Conservation (phyloP, 1,139 yeast species). For the Candida labiduridarum region DNA sequence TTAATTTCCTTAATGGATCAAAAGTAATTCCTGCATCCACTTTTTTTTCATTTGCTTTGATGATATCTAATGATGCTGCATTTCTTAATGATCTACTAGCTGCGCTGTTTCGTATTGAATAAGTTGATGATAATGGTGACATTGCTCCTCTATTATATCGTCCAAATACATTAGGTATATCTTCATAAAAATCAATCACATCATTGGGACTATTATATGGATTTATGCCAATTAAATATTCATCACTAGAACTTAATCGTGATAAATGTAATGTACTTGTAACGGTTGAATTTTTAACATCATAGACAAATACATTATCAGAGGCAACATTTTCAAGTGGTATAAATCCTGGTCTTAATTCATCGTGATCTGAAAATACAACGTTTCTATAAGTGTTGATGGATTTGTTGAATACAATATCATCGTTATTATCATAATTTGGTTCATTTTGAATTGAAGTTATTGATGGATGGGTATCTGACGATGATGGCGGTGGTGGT, state of each 20-base stretch:
- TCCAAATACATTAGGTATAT: conserved; percentile 33
- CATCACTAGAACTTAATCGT: conserved; percentile 10
- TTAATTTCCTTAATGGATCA: conserved; percentile 14
- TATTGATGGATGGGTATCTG: neutral
- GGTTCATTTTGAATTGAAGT: neutral
- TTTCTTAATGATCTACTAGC: conserved; percentile 39
- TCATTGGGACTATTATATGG: conserved; percentile 27
- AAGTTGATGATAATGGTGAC: conserved; percentile 53
- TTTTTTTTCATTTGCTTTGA: conserved; percentile 1
- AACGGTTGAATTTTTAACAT: conserved; percentile 4
- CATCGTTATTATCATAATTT: neutral
- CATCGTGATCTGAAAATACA: conserved; percentile 16
- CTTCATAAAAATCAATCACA: conserved; percentile 41
- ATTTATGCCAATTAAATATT: conserved; percentile 20
- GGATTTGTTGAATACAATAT: conserved; percentile 14
- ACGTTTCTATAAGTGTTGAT: conserved; percentile 10
- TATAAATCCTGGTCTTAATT: conserved; percentile 15
- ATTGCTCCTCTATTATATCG: conserved; percentile 31
- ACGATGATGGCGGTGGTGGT: neutral
- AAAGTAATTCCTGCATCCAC: conserved; percentile 7
- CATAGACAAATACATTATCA: conserved; percentile 3
- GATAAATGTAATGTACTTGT: conserved; percentile 11
- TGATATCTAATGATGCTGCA: conserved; percentile 19
- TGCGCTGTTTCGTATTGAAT: conserved; percentile 48
- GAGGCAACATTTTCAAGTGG: conserved; percentile 13